phyloP scores from a whole-genome alignment of 176 grass and related monocot species.

The Aechmea fasciata region DNA sequence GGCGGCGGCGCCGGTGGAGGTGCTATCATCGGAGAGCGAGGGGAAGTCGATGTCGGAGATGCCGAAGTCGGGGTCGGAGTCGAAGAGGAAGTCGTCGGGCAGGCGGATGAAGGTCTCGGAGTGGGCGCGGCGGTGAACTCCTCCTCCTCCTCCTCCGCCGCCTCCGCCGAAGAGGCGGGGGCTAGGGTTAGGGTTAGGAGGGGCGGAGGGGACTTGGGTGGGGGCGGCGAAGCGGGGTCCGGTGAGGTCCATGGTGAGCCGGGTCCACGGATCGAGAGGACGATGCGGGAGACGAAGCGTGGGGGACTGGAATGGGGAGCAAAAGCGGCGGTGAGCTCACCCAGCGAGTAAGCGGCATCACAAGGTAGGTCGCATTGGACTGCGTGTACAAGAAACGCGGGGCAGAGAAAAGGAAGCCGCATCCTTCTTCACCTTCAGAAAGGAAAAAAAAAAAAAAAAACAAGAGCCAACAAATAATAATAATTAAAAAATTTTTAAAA shows the following conservation, averaged over 20 bases:
- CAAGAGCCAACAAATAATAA: not conserved
- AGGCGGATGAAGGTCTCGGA: constrained; percentile 92
- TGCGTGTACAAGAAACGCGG: not conserved
- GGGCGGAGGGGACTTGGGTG: not conserved
- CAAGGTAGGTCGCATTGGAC: not conserved
- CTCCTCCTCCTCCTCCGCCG: not conserved
- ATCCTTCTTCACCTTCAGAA: not conserved
- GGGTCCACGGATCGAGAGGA: too few relatives aligned
- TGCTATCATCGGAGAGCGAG: constrained; percentile 77
- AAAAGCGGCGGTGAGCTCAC: not conserved
- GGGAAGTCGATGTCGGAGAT: constrained; percentile 96
- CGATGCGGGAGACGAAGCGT: not conserved
- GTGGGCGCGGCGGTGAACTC: constrained; percentile 62
- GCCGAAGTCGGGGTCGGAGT: constrained; percentile 66
- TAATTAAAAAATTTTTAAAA: not conserved
- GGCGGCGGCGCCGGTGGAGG: constrained; percentile 30
- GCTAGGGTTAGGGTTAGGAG: not conserved
- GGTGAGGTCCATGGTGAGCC: not conserved
- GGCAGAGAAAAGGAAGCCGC: not conserved
- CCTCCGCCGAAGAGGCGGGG: not conserved
- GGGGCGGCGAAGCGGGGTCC: not conserved
- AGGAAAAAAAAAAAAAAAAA: not conserved
- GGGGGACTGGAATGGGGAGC: not conserved
- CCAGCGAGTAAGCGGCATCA: not conserved
- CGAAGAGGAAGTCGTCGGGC: constrained; percentile 63